Evolutionary conservation across 2,329 filamentous ascomycete genomes (phyloP), one percentile per base, ranked within the genome.

Genomic region (Phaeosphaeriaceae sp.): DNA sequence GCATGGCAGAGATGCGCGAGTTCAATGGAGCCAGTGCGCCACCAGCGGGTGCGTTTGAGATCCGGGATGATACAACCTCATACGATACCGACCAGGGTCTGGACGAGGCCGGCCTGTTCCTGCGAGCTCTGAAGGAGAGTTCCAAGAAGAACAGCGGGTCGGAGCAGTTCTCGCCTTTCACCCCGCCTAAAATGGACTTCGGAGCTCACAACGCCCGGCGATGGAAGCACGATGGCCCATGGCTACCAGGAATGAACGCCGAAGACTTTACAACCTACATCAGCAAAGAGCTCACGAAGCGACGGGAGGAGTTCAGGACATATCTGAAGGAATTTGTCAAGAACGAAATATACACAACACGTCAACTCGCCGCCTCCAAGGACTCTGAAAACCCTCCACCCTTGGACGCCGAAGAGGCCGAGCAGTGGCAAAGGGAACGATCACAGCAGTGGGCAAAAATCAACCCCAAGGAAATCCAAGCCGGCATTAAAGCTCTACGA

Each of bases 161-260:
- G 55, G 69, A 58, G 52, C 54, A 53, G 57, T 59, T 62, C 72
- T 56, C 73, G 40, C 67, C 66, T 19, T 67, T 68, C 51, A 64
- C 51, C n/a, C 65, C 64, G 7, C 65, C 69, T 13, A 62, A 63
- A 20, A 57, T 68, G 54, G 60, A 73, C 54, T 53, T 59, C 22
- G 56, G 51, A 3, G 66, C 66, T 17, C 72, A 71, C 56, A 69
- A 71, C 54, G 66, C 60, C 40, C 67, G 58, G 42, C 79, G 85
- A 69, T 88, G 85, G 81, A 85, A 86, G 69, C 84, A 83, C 65
- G 78, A 81, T 31, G 86, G 86, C 0, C 86, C 86, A n/a, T 87
- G 82, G 81, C 73, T 88, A 27, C 81, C 83, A 15, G 82, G 83
- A 15, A 83, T 86, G 78, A 81, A 81, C 31, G 80, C 85, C 56